Conservation (phyloP, 345 rosid species). For the Citrus mangshanensis region DNA sequence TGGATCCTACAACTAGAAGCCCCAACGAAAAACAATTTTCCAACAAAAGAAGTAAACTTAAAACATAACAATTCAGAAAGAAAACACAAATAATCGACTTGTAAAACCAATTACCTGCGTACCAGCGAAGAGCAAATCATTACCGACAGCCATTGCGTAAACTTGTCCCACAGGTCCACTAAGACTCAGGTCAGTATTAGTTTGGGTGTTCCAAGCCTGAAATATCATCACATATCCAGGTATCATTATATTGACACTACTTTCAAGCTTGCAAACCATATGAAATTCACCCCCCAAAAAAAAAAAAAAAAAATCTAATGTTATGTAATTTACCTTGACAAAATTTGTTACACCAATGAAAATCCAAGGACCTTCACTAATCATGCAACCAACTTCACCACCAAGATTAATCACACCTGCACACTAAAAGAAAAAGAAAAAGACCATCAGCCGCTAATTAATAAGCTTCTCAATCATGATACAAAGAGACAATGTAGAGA, state of each 20-base stretch:
- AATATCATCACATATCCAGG: conserved; percentile 12
- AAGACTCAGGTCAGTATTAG: conserved; percentile 68
- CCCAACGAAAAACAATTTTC: background rate
- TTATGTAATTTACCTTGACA: conserved; percentile 55
- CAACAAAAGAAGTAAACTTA: background rate
- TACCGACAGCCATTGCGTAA: conserved; percentile 77
- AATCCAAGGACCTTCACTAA: conserved; percentile 95
- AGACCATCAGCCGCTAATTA: background rate
- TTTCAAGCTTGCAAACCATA: background rate
- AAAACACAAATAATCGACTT: background rate
- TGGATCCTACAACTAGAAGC: background rate
- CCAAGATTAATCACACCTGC: conserved; percentile 57
- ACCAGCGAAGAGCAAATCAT: conserved; percentile 85
- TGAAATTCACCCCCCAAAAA: background rate
- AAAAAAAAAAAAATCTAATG: no score
- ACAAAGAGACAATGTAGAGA: background rate
- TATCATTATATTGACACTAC: background rate
- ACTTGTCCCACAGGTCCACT: conserved; percentile 96
- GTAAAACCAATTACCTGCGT: conserved; percentile 54
- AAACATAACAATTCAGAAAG: background rate
- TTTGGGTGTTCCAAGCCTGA: conserved; percentile 89
- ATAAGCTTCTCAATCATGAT: background rate
- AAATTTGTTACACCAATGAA: conserved; percentile 84
- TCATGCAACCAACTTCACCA: conserved; percentile 90
- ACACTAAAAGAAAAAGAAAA: conserved; percentile 46